A percentile compares a stretch with the other conserved stretches of the same genome.
These are phyloP conservation scores for Spergularia bocconei DNA, from an alignment of 148 eudicot genomes.

Conservation along the genomic window DNA sequence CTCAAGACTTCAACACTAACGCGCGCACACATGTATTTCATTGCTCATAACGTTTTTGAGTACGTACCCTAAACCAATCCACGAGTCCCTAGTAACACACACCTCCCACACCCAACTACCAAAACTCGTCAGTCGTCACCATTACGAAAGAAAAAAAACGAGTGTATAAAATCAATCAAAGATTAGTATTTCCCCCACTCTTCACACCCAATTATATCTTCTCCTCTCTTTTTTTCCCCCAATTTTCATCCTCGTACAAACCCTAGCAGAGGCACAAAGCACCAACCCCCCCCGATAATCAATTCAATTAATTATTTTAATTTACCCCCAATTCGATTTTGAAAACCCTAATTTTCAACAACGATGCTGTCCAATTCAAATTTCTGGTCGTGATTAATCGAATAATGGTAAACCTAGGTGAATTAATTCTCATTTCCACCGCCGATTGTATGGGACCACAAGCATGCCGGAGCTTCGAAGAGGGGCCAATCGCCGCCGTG, in stretches of 20 bases:
- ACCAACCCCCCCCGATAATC: background rate
- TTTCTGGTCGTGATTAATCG: constrained; percentile 20
- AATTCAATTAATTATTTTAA: background rate
- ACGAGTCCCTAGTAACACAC: too few relatives aligned
- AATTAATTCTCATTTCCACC: constrained; percentile 9
- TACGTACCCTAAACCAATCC: too few relatives aligned
- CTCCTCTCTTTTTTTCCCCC: background rate
- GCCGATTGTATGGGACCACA: constrained; percentile 35
- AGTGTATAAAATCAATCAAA: too few relatives aligned
- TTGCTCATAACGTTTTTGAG: too few relatives aligned
- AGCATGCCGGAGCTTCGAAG: constrained; percentile 60
- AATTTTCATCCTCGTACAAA: constrained; percentile 19
- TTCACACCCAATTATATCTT: too few relatives aligned
- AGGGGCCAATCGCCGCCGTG: constrained; percentile 37
- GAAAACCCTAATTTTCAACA: background rate
- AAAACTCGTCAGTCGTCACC: too few relatives aligned
- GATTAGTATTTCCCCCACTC: too few relatives aligned
- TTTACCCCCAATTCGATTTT: background rate
- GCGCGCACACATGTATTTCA: too few relatives aligned
- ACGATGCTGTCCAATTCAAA: constrained; percentile 26
- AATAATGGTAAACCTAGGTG: constrained; percentile 28
- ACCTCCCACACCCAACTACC: too few relatives aligned
- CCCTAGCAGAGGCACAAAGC: constrained; percentile 22
- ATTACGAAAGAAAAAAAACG: too few relatives aligned
- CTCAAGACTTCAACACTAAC: too few relatives aligned